Conservation (phyloP, 257 asterid species). For the Orobanche coerulescens region DNA sequence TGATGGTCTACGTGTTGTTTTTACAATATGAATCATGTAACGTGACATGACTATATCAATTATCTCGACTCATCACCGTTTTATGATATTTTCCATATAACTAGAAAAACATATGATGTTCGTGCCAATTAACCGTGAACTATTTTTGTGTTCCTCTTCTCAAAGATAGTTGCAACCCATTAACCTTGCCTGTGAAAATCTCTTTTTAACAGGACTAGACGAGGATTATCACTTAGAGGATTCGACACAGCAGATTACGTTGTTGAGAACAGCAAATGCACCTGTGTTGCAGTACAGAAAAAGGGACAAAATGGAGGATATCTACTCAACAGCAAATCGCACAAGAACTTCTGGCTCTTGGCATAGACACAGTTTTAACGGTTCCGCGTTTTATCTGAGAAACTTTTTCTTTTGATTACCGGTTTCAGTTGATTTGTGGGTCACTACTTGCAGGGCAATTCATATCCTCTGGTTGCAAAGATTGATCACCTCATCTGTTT, state of each 20-base stretch:
- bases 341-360: conserved; percentile 70
- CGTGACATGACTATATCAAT: too few relatives aligned
- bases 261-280: conserved; percentile 63
- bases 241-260: conserved; percentile 53
- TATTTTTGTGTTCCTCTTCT: too few relatives aligned
- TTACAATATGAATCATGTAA: too few relatives aligned
- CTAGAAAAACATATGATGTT: too few relatives aligned
- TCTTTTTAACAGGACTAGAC: conserved; percentile 29
- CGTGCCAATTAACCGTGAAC: too few relatives aligned
- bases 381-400: not conserved
- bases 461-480: not conserved
- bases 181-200: too few relatives aligned
- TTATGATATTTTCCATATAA: too few relatives aligned
- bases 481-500: too few relatives aligned
- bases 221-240: conserved; percentile 47
- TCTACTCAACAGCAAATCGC: conserved; percentile 55
- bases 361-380: conserved; percentile 23
- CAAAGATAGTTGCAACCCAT: too few relatives aligned
- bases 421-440: not conserved
- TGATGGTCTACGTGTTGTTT: too few relatives aligned
- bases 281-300: conserved; percentile 70
- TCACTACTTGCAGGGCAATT: not conserved
- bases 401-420: not conserved
- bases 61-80: too few relatives aligned
- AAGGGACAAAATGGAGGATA: conserved; percentile 66